Evolutionary conservation across 192 early-diverging fungal species (phyloP).

Genomic region (Dispira simplex): DNA sequence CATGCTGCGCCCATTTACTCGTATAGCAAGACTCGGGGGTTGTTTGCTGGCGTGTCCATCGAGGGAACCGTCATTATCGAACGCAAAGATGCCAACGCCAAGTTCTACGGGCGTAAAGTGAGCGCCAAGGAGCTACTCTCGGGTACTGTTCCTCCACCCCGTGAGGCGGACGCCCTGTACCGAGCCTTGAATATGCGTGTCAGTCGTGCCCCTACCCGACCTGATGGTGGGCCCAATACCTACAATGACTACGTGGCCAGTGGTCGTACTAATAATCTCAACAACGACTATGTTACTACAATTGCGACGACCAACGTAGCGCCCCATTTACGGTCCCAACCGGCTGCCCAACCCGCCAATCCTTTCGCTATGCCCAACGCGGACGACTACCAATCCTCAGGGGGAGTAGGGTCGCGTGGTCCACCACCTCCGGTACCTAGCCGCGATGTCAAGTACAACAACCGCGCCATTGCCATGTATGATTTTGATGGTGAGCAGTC

Average conservation of each 20-base stretch:
- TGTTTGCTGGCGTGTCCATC: conserved; percentile 83
- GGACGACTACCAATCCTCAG: conserved; percentile 12
- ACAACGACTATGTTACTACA: not conserved
- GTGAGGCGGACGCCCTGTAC: conserved; percentile 66
- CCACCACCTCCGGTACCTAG: conserved; percentile 32
- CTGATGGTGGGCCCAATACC: too few relatives aligned
- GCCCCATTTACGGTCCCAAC: not conserved
- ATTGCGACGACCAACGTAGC: not conserved
- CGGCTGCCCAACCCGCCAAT: not conserved
- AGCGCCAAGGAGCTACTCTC: conserved; percentile 70
- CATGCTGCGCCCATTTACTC: conserved; percentile 81
- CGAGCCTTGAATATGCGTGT: conserved; percentile 41
- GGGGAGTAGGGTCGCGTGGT: conserved; percentile 4
- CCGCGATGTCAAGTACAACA: conserved; percentile 16
- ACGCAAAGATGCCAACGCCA: conserved; percentile 70
- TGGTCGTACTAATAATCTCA: too few relatives aligned
- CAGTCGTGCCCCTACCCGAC: conserved; percentile 10
- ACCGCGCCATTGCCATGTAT: conserved; percentile 57
- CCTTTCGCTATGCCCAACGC: not conserved
- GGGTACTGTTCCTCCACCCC: conserved; percentile 60
- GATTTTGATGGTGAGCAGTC: conserved; percentile 67
- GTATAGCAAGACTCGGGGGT: conserved; percentile 79
- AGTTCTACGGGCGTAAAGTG: conserved; percentile 64
- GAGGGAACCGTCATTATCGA: conserved; percentile 78
- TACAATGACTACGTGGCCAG: too few relatives aligned